Conservation (phyloP, 768 basidiomycete species). For the Krasilnikovozyma curviuscula region DNA sequence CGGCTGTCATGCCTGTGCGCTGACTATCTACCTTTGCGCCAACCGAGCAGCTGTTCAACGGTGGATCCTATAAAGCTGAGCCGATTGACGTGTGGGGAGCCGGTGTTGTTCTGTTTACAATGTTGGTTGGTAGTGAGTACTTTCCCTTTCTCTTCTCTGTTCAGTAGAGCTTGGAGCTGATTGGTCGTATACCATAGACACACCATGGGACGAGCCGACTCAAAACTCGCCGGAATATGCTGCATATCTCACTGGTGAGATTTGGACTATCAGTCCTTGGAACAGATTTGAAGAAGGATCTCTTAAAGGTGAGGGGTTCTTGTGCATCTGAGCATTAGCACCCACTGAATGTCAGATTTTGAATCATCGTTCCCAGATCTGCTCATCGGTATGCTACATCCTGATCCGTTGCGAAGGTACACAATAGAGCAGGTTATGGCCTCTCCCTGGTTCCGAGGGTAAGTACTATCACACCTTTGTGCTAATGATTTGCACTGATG, state of each 20-base stretch:
- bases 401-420: constrained; percentile 49
- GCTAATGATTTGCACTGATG: constrained; percentile 35
- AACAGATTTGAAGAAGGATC: constrained; percentile 39
- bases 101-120: constrained; percentile 80
- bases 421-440: constrained; percentile 67
- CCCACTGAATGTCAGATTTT: neutral
- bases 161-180: neutral
- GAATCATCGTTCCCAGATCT: constrained; percentile 35
- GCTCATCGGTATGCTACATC: constrained; percentile 49
- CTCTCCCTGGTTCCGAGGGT: too few species aligned
- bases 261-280: constrained; percentile 67
- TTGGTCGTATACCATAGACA: too few species aligned
- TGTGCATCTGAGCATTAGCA: neutral
- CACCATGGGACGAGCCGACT: constrained; percentile 94
- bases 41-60: constrained; percentile 39
- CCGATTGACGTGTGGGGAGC: constrained; percentile 92
- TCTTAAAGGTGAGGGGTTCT: constrained; percentile 39
- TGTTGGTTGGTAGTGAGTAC: constrained; percentile 62
- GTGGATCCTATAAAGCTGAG: constrained; percentile 61
- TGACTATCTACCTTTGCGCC: neutral
- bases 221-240: constrained; percentile 52
- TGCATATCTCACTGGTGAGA: constrained; percentile 52
- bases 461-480: too few species aligned
- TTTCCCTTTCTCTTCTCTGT: neutral
- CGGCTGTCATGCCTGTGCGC: neutral